Percentiles rank a stretch among this genome's conserved stretches.
Conservation (phyloP, 331 rosid species). For the Quercus phellos region DNA sequence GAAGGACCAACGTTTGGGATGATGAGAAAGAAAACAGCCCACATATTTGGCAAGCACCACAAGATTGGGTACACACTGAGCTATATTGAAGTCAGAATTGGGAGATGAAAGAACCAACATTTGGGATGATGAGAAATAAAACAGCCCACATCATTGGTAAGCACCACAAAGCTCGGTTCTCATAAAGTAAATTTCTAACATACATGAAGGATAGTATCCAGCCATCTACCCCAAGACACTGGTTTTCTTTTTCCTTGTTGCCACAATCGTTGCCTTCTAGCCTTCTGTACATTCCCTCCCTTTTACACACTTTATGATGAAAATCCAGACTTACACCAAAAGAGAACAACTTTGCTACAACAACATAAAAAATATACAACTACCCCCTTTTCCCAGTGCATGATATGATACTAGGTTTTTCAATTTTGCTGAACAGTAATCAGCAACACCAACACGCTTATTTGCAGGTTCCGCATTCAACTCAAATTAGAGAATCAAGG, state of each 20-base stretch:
- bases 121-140: not conserved
- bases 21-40: not conserved
- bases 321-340: slow-evolving; percentile 11
- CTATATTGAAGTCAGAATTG: not conserved
- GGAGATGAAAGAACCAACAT: not conserved
- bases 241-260: slow-evolving; percentile 17
- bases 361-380: slow-evolving; percentile 39
- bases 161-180: not conserved
- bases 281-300: slow-evolving; percentile 42
- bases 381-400: slow-evolving; percentile 18
- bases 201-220: slow-evolving; percentile 5
- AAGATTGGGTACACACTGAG: not conserved
- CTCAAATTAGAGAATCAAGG: slow-evolving; percentile 43
- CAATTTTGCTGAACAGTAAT: slow-evolving; percentile 11
- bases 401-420: slow-evolving; percentile 11
- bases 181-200: slow-evolving; percentile 3
- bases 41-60: too few species aligned
- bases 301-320: slow-evolving; percentile 12
- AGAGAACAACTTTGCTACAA: slow-evolving; percentile 11
- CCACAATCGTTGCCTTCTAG: slow-evolving; percentile 21
- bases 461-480: slow-evolving; percentile 13
- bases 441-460: slow-evolving; percentile 21
- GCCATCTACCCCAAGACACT: slow-evolving; percentile 6
- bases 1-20: not conserved
- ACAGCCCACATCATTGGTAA: not conserved